Base-by-base conservation (phyloP, 192 early-diverging fungal genomes). In the Dimargaris cristalligena region DNA sequence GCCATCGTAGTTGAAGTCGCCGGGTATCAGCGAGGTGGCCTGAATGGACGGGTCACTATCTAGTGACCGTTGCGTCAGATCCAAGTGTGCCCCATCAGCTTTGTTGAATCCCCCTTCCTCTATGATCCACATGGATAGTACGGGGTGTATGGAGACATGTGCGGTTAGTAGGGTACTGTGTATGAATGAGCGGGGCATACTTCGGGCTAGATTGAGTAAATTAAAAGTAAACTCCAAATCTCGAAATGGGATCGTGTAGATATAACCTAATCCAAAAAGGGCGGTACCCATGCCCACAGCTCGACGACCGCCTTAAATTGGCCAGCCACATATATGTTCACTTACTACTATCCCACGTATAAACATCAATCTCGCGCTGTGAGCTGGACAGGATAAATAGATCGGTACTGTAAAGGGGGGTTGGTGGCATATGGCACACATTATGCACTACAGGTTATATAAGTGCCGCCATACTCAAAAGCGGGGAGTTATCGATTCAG, bases 1-100 rank as follows among this genome's bases (percentile, higher is more conserved):
- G 6, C 91, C 92, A 67, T 96, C 92, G 64, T 87, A 83, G 62
- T 94, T 85, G 52, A 80, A 96, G 65, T 96, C 92, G 41, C 85
- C 87, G 2, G 88, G 81, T n/a, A 57, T 35, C 13, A 57, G 28
- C 9, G 55, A 32, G 4, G 55, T 57, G n/a, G 32, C 33, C 4
- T 38, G 16, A n/a, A 57, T 34, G 30, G 55, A 1, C 26, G n/a
- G 32, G 35, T 38, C 55, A 4, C 38, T n/a, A n/a, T n/a, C 32
- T 22, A 38, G n/a, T 4, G 32, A 9, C 32, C 16, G 22, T n/a
- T n/a, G 32, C 3, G 32, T 35, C 26, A 57, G 38, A n/a, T 57
- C 55, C 11, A 57, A 3, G 33, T 57, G 55, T 32, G 33, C 33
- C 10, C 38, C 38, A 16, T 41, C 38, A 41, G 38, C 38, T 41